Base-by-base conservation (phyloP, 2,329 filamentous ascomycete genomes). In the Colletotrichum noveboracense region DNA sequence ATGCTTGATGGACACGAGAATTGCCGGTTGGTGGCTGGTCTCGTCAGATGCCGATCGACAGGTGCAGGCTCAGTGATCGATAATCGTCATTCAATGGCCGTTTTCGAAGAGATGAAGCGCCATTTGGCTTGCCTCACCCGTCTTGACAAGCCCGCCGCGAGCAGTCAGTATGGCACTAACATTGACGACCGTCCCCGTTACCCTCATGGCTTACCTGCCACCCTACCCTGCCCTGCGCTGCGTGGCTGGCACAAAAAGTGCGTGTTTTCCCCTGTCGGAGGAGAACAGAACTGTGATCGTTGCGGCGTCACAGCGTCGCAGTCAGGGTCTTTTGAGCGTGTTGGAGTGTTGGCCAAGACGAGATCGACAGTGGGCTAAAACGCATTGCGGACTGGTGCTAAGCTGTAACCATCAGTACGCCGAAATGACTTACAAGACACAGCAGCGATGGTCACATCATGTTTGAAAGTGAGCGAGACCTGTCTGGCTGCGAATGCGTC, bases 41-140 rank as follows among this genome's bases (percentile, higher is more conserved):
- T 75, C 64, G 32, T 30, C 43, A 61, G 10, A 73, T 73, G 58
- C 43, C n/a, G 74, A 75, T 75, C 74, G 70, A 73, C 56, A 64
- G 24, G 28, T 30, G 56, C 30, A 38, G 18, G 24, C 58, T 62
- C 43, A 30, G 16, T 26, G 24, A 72, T n/a, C 16, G n/a, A 48
- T 13, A 34, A 48, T 69, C 56, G 43, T 60, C 43, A 48, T 65
- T 24, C 8, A 43, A 28, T 67, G 70, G 58, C 70, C 73, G 73
- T 68, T 75, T 75, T 75, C 73, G 48, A 73, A 32, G 38, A 52
- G 43, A 8, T 60, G 36, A 70, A 55, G 58, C 24, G 28, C 34
- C 28, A 26, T 43, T 52, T 26, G 12, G 36, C n/a, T 70, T 64
- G 24, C 55, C 58, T 52, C 43, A 6, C 43, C 43, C 21, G 43